phyloP scores from a whole-genome alignment of 768 basidiomycete genomes.

The Grammothele lineata region DNA sequence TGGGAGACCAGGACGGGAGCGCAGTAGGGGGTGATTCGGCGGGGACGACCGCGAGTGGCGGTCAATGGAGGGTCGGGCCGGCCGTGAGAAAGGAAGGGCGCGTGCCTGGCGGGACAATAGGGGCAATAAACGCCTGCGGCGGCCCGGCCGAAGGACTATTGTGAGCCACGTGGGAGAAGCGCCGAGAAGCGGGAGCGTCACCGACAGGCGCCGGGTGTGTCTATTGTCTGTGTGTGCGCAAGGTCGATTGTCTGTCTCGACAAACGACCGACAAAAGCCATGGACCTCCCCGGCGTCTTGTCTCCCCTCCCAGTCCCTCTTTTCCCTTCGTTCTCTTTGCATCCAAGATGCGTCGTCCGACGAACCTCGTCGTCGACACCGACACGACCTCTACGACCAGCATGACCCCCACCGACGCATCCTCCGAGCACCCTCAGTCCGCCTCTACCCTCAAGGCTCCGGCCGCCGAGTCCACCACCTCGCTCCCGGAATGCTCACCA shows the following conservation, averaged over 20 bases:
- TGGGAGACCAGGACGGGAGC: too few species aligned
- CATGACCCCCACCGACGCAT: constrained; percentile 22
- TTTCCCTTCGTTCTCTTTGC: constrained; percentile 14
- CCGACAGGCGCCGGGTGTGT: constrained; percentile 11
- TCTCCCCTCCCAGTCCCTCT: constrained; percentile 11
- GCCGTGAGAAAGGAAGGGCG: too few species aligned
- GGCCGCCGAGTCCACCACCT: constrained; percentile 17
- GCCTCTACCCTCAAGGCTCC: constrained; percentile 17
- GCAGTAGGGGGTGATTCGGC: too few species aligned
- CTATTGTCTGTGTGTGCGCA: constrained; percentile 10
- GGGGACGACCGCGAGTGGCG: too few species aligned
- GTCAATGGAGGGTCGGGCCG: neutral
- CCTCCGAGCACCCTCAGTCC: constrained; percentile 16
- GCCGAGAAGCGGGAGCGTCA: constrained; percentile 6
- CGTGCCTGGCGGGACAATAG: too few species aligned
- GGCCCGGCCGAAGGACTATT: constrained; percentile 8
- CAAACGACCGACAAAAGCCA: constrained; percentile 29
- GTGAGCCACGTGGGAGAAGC: constrained; percentile 10
- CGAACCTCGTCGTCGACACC: constrained; percentile 23
- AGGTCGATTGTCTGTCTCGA: constrained; percentile 13
- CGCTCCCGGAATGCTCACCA: constrained; percentile 21
- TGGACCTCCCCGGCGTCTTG: constrained; percentile 6
- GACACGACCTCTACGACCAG: constrained; percentile 14
- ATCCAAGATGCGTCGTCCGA: constrained; percentile 22
- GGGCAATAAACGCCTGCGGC: constrained; percentile 3